phyloP scores from a whole-genome alignment of 352 stramenopile species.

The Phytophthora ohioensis region DNA sequence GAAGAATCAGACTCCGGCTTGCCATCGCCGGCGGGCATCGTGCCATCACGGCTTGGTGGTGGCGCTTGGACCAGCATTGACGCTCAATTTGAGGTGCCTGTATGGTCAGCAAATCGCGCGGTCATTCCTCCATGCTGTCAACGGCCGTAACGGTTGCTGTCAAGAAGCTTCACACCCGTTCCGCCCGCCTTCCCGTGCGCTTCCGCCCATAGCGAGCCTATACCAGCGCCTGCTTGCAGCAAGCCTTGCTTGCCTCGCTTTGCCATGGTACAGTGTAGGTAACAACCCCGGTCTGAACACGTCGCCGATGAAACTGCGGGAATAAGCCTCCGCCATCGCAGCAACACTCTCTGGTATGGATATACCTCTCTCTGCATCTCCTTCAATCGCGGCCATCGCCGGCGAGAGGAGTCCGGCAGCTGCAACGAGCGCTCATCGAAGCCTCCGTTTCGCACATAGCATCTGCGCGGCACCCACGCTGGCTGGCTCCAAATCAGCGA shows the following conservation, averaged over 20 bases:
- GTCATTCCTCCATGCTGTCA: conserved; percentile 1
- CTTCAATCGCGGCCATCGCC: neutral
- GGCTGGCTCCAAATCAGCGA: conserved; percentile 42
- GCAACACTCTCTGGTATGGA: conserved; percentile 1
- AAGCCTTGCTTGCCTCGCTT: neutral
- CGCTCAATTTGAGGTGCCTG: neutral
- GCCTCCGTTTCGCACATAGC: conserved; percentile 43
- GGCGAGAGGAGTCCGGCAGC: conserved; percentile 6
- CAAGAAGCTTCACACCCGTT: conserved; percentile 21
- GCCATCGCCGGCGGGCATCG: neutral
- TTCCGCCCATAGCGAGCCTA: conserved; percentile 9
- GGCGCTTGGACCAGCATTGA: neutral
- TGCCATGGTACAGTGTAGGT: neutral
- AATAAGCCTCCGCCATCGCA: conserved; percentile 2
- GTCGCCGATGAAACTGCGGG: conserved; percentile 16
- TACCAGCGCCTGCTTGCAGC: neutral
- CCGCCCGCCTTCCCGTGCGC: conserved; percentile 15
- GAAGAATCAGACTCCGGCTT: conserved; percentile 15
- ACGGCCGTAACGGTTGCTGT: conserved; percentile 11
- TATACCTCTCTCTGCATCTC: neutral
- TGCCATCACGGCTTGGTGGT: neutral
- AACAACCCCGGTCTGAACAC: conserved; percentile 2
- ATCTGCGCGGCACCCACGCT: conserved; percentile 24
- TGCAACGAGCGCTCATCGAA: conserved; percentile 26
- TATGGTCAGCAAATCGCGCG: conserved; percentile 17